Conservation (phyloP, 2,329 filamentous ascomycete species). For the Exophiala spinifera region DNA sequence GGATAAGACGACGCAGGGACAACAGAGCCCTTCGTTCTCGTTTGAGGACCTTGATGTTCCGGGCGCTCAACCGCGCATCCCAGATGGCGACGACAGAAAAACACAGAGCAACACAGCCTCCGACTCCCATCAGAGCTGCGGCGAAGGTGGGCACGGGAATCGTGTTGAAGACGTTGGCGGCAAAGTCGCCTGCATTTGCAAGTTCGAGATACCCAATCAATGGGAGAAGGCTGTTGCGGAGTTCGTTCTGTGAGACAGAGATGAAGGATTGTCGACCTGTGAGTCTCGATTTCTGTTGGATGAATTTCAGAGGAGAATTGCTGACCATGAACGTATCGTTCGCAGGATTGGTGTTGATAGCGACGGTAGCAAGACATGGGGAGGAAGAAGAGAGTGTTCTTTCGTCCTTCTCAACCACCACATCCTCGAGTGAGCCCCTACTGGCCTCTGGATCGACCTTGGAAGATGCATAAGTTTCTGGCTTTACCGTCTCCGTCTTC, state of each 20-base stretch:
- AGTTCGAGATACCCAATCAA: slow-evolving; percentile 54
- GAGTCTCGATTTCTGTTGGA: neutral
- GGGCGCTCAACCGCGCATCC: slow-evolving; percentile 45
- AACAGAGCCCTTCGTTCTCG: slow-evolving; percentile 37
- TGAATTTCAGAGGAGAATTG: neutral
- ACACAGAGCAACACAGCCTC: slow-evolving; percentile 47
- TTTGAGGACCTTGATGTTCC: slow-evolving; percentile 47
- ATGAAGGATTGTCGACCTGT: neutral
- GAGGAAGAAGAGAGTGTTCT: neutral
- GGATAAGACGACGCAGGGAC: slow-evolving; percentile 27
- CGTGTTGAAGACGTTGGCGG: slow-evolving; percentile 57
- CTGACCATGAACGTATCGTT: neutral
- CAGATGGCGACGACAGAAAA: slow-evolving; percentile 47
- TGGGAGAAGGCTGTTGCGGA: slow-evolving; percentile 35
- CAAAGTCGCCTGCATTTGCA: slow-evolving; percentile 56
- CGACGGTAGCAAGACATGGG: neutral
- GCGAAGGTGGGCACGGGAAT: slow-evolving; percentile 51
- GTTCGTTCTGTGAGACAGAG: neutral
- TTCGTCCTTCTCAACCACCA: neutral
- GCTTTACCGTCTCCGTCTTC: no score
- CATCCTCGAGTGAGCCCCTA: no score
- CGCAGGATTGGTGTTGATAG: neutral
- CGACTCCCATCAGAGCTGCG: slow-evolving; percentile 52
- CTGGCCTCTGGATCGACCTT: no score
- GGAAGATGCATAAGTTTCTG: no score